Evolutionary conservation across 306 rosid species (phyloP), one percentile per base, ranked within the genome.

Genomic region (Mimosa bimucronata): DNA sequence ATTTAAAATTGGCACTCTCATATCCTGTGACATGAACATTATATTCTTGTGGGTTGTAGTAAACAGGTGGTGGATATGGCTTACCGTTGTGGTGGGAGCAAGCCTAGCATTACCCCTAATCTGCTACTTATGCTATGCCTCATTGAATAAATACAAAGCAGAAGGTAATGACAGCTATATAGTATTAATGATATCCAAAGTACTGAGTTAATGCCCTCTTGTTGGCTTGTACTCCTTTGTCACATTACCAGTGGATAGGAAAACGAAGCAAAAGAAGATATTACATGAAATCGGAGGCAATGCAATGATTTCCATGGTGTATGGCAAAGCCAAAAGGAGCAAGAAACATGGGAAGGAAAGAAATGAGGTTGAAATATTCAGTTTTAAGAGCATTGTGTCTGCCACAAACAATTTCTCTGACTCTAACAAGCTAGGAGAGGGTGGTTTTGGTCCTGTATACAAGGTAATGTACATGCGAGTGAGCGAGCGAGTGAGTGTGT

Each of bases 11-110:
- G 65, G 61, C 48, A 7, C 6, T 31, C 42, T 25, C 41, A 38
- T n/a, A 72, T 34, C 19, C 11, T 0, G 37, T 19, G 38, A 52
- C 18, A 28, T 61, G 70, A 16, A 77, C 71, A 55, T n/a, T 48
- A 46, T 37, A 61, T 34, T 61, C 6, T 21, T 40, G 37, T 26
- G 26, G 46, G 57, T 29, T 81, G 37, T 78, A 78, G 86, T 13
- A 62, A 65, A 9, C 5, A 81, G 34, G 48, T 48, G 88, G 88
- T 79, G 86, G 88, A 82, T 66, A 80, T 77, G 82, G 85, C 57
- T 84, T 15, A 29, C 73, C 29, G 34, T 21, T 77, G 79, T 67
- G 11, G 31, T 80, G 2, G 83, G 68, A 57, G 64, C 73, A 48
- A 21, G 61, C 23, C 4, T 77, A 14, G 44, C 73, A 77, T 6